Evolutionary conservation across 2,329 filamentous ascomycete genomes (phyloP).

Genomic region (Allantophomopsis lycopodina): DNA sequence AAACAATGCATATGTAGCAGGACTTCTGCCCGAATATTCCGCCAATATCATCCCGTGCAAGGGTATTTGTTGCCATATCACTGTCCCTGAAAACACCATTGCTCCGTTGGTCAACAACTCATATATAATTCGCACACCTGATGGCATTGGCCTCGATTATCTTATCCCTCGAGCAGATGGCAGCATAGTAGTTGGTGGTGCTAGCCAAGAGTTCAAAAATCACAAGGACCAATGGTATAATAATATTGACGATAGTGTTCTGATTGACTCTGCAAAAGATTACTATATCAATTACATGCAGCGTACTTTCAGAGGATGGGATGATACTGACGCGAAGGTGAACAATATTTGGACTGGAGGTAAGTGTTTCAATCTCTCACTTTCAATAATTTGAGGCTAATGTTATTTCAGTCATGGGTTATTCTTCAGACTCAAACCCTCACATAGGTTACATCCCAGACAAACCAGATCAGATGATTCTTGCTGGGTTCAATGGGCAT

Average conservation of each 20-base stretch:
- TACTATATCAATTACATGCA: constrained; percentile 36
- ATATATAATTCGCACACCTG: background rate
- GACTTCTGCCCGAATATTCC: constrained; percentile 41
- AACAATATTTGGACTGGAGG: constrained; percentile 14
- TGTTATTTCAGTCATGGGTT: constrained; percentile 24
- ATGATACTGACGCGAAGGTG: constrained; percentile 22
- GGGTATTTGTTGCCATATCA: constrained; percentile 25
- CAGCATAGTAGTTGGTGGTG: constrained; percentile 26
- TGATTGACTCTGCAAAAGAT: constrained; percentile 25
- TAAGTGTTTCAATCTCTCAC: constrained; percentile 1
- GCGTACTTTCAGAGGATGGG: constrained; percentile 32
- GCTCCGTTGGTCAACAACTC: constrained; percentile 5
- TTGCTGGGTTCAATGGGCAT: constrained; percentile 35
- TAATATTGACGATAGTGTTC: constrained; percentile 28
- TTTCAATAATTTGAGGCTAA: background rate
- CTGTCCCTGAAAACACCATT: constrained; percentile 4
- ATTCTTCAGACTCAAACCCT: constrained; percentile 26
- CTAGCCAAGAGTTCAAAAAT: constrained; percentile 18
- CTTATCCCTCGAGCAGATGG: constrained; percentile 16
- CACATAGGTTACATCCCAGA: constrained; percentile 29
- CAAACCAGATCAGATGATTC: constrained; percentile 24
- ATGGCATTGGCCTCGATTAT: constrained; percentile 6
- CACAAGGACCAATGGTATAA: constrained; percentile 25
- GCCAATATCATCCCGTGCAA: constrained; percentile 49
- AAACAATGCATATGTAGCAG: constrained; percentile 54